A percentile compares a stretch with the other conserved stretches of the same genome.
Conservation (phyloP, 2,329 filamentous ascomycete species). For the Metarhizium album region DNA sequence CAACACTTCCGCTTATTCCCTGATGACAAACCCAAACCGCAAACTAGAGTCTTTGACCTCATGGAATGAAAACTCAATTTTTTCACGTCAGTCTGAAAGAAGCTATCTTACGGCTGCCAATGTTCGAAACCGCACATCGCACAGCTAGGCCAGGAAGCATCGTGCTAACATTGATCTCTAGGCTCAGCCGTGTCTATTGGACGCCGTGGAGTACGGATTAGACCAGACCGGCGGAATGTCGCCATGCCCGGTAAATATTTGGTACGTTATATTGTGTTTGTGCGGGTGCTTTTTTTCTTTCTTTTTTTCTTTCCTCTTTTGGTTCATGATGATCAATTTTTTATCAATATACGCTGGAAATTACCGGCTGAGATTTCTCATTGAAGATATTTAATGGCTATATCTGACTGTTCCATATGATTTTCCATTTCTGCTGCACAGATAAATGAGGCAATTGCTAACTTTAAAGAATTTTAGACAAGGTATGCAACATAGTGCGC, state of each 20-base stretch:
- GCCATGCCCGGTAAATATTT: slow-evolving; percentile 1
- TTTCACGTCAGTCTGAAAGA: slow-evolving; percentile 89
- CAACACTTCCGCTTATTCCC: slow-evolving; percentile 20
- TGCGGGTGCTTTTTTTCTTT: too few species aligned
- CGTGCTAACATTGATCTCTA: slow-evolving; percentile 15
- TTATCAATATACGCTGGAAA: slow-evolving; percentile 72
- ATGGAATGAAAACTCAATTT: slow-evolving; percentile 68
- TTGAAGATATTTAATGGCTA: slow-evolving; percentile 82
- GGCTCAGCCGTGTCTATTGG: slow-evolving; percentile 8
- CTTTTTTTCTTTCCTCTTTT: too few species aligned
- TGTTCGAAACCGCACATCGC: background rate
- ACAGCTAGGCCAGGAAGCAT: slow-evolving; percentile 2
- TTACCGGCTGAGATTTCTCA: slow-evolving; percentile 77
- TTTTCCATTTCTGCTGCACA: slow-evolving; percentile 1
- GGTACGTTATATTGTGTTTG: slow-evolving; percentile 19
- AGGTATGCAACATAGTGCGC: slow-evolving; percentile 20
- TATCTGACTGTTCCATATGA: slow-evolving; percentile 50
- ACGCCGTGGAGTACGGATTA: background rate
- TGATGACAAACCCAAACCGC: slow-evolving; percentile 81
- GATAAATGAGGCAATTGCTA: slow-evolving; percentile 15
- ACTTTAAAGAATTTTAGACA: slow-evolving; percentile 19
- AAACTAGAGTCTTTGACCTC: slow-evolving; percentile 98
- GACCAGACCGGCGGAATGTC: background rate
- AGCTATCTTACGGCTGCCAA: slow-evolving; percentile 9
- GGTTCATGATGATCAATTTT: slow-evolving; percentile 52